Evolutionary conservation across 495 filamentous ascomycete species (phyloP), one percentile per base, ranked within the genome.

Genomic region (Friedmanniomyces simplex): DNA sequence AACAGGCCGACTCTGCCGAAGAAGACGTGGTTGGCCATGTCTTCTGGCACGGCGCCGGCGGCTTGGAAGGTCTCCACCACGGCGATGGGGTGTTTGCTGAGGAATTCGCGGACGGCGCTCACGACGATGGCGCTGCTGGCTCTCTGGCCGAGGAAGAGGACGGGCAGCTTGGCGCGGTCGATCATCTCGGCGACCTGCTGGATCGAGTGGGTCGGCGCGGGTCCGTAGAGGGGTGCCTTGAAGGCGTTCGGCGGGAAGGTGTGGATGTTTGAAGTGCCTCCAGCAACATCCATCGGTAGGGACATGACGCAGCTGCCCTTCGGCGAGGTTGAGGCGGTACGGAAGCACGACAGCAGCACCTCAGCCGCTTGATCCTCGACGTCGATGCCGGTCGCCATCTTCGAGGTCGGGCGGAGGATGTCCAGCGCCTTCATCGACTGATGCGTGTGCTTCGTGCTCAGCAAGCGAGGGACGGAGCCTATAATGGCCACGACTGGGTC

Each of bases 401-500:
- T 73, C 8, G 64, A 62, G 18, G 65, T 62, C n/a, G 69, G 67
- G 3, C 52, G 45, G 7, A 73, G 60, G 21, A 73, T 60, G 0
- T 72, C 67, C 14, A 63, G 39, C 8, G 66, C 59, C 18, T 61
- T 62, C 55, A 73, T 63, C 47, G 65, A 68, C 49, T 73, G 71
- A 54, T 73, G 71, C 1, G 71, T 73, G 36, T 68, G 64, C 59
- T 69, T 68, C 21, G 64, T 60, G 16, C 58, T 58, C 43, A 71
- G 64, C 25, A 61, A 39, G 16, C 71, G 60, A 30, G 69, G 68
- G 2, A 73, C 69, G 26, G 62, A 68, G n/a, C 71, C 71, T 69
- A 76, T 50, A 25, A 57, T 20, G 73, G 76, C 53, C 43, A 74
- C 48, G 71, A 72, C 11, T 73, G 76, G 50, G 72, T 77, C 61